Conservation (phyloP, 768 basidiomycete genomes). For the Lentinula lateritia region DNA sequence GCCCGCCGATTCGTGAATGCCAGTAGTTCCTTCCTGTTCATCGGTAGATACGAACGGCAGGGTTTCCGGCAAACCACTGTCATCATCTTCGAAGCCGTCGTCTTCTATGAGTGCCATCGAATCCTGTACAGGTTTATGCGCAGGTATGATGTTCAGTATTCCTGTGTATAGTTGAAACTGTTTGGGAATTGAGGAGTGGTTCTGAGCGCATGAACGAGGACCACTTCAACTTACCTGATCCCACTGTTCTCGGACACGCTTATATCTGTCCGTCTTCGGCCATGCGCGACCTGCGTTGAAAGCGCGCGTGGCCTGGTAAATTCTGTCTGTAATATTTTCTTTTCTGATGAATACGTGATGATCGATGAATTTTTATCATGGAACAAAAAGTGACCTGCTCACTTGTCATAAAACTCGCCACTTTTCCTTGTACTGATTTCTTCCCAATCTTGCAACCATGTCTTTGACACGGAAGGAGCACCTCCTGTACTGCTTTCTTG, state of each 20-base stretch:
- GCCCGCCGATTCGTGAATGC: too few relatives aligned
- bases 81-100: slow-evolving; percentile 27
- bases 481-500: background rate
- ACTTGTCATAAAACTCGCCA: background rate
- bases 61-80: slow-evolving; percentile 6
- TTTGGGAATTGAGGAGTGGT: background rate
- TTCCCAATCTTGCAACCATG: background rate
- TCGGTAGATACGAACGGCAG: too few relatives aligned
- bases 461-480: slow-evolving; percentile 24
- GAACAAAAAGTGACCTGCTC: background rate
- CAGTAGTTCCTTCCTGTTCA: too few relatives aligned
- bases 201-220: background rate
- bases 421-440: background rate
- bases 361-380: background rate
- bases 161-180: slow-evolving; percentile 64
- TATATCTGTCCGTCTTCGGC: slow-evolving; percentile 16
- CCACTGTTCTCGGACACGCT: slow-evolving; percentile 47
- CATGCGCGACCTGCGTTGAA: slow-evolving; percentile 20
- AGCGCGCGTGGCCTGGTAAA: slow-evolving; percentile 12
- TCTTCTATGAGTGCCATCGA: slow-evolving; percentile 16
- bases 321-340: slow-evolving; percentile 14
- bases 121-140: slow-evolving; percentile 27
- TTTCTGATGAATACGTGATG: background rate
- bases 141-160: slow-evolving; percentile 42
- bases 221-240: slow-evolving; percentile 43